Evolutionary conservation across 768 basidiomycete genomes (phyloP), one percentile per base, ranked within the genome.

Genomic region (Suillus fuscotomentosus): DNA sequence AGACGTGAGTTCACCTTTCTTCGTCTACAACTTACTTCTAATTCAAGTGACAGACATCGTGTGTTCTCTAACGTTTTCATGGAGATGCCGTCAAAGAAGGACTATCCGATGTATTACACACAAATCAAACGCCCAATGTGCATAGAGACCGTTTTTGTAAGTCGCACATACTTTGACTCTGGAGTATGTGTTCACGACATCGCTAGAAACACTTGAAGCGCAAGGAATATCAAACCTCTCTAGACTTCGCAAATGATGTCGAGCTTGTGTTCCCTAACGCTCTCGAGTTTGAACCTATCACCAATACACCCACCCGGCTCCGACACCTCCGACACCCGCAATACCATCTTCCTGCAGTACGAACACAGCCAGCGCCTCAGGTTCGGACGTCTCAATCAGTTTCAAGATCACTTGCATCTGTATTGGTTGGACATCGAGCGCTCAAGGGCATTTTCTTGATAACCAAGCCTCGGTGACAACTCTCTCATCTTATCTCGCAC

Each of bases 201-300:
- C 22, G 38, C 36, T 69, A 98, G 95, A 89, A 88, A 85, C 86
- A 85, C 57, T 79, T 97, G 67, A 89, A 92, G 71, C 86, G 86
- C 63, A 91, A 94, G 72, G 88, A 91, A 68, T 98, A 97, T 72
- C 70, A 73, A 24, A 84, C 81, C 2, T 78, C 85, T 6, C 80
- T 83, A 5, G 88, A 90, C 31, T 97, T 96, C 71, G 89, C 90
- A 51, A 86, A 85, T 10, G 96, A 98, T 65, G 90, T 95, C 15
- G 93, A 95, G 70, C 83, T 95, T 48, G 90, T 98, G 31, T 97
- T 95, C 77, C 84, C 87, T 8, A 98, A 98, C 73, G 96, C 95
- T 11, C 81, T 93, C 73, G 77, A 84, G 63, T 98, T 95, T 78
- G 97, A 98, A 77, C 82, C 9, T 87, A 88, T 68, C 77, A 81